Percentiles rank a stretch among this genome's conserved stretches.
These are phyloP conservation scores for Canna indica DNA, from an alignment of 176 grass and related monocot species.

Conservation along the genomic window DNA sequence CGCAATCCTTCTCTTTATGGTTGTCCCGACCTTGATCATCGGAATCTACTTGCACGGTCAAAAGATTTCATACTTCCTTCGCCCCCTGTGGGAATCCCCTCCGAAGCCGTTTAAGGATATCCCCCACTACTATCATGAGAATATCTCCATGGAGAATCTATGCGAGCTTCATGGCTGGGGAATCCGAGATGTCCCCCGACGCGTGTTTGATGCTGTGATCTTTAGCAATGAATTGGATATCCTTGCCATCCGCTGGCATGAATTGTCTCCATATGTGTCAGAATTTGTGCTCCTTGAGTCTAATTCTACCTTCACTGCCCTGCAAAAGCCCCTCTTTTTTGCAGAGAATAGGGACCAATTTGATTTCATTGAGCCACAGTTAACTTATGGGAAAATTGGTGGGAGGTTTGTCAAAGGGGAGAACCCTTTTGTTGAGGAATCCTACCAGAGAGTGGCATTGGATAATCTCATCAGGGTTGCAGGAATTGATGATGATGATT, in stretches of 20 bases:
- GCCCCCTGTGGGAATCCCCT: conserved; percentile 5
- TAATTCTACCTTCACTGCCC: conserved; percentile 8
- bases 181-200: not conserved
- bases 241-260: conserved; percentile 1
- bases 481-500: not conserved
- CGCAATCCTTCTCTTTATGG: not conserved
- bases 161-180: conserved; percentile 9
- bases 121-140: conserved; percentile 3
- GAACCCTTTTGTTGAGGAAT: conserved; percentile 14
- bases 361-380: not conserved
- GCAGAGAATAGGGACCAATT: not conserved
- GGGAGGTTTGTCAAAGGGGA: conserved; percentile 6
- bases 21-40: not conserved
- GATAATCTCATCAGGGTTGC: conserved; percentile 8
- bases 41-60: conserved; percentile 4
- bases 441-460: conserved; percentile 10
- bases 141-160: not conserved
- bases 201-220: conserved; percentile 7
- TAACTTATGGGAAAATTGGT: conserved; percentile 2
- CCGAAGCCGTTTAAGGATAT: not conserved
- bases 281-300: conserved; percentile 9
- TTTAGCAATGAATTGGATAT: conserved; percentile 10
- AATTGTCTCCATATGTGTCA: conserved; percentile 6
- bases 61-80: conserved; percentile 4
- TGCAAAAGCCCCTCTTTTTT: conserved; percentile 3